Evolutionary conservation across 495 filamentous ascomycete genomes (phyloP), one percentile per base, ranked within the genome.

Genomic region (Geoglossum glabrum): DNA sequence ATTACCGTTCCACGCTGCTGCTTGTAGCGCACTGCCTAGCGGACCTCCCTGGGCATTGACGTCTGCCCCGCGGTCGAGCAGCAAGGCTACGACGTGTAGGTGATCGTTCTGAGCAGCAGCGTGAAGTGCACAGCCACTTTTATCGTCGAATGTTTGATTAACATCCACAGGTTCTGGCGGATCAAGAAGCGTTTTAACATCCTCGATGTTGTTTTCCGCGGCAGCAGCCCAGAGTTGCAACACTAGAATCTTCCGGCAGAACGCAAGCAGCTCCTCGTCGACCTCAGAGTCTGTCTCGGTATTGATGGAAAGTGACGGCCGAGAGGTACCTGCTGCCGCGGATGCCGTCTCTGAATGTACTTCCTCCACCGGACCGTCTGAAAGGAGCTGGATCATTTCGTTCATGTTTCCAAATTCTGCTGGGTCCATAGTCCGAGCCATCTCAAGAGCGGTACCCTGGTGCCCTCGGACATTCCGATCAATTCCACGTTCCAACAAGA

Each of bases 51-150:
- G 7, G 27, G 59, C 54, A 59, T 70, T 64, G 2, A 62, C 57
- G 43, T 69, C 56, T 8, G 64, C 65, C 4, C 63, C 64, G 7
- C 56, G 11, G 7, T 61, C 49, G 1, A 65, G 50, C 1, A 70
- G 46, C 0, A 64, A 31, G 25, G 59, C 40, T 26, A 66, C 57
- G 1, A 61, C 38, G 5, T 59, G 30, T 15, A 10, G 4, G 28
- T 56, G 27, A 10, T 21, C 54, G 10, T 13, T 13, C 54, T 10
- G 54, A 15, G 6, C 5, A 8, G 36, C 36, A 40, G 36, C 36
- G 13, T 40, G 36, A 8, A 40, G 36, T 8, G 36, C 36, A 40
- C 6, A 8, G 36, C 36, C 36, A 8, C 13, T 7, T 15, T 7
- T 15, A 40, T 40, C 36, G 31, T 34, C 31, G 31, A 34, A 34